Evolutionary conservation across 495 filamentous ascomycete genomes (phyloP).

Genomic region (Collariella sp.): DNA sequence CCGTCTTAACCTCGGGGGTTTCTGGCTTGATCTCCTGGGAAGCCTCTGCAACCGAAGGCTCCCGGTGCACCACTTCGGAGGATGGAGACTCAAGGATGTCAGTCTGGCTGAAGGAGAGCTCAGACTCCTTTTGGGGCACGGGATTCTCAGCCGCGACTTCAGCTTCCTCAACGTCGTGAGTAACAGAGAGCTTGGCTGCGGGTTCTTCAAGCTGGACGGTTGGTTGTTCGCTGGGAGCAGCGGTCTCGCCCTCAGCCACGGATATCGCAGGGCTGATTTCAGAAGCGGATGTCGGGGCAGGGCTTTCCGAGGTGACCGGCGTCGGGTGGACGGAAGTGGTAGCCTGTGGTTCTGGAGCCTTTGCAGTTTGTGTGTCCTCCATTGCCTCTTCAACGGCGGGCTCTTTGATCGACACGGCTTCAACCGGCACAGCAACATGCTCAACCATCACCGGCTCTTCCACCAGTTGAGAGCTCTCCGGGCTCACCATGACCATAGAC

Average conservation of each 20-base stretch:
- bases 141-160: too few relatives aligned
- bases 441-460: conserved; percentile 5
- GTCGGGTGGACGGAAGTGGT: neutral
- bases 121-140: too few relatives aligned
- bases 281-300: neutral
- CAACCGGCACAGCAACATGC: neutral
- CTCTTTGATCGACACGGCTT: neutral
- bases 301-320: neutral
- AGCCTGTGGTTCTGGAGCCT: neutral
- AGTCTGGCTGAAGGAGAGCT: neutral
- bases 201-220: neutral
- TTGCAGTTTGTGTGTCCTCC: neutral
- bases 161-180: too few relatives aligned
- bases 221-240: neutral
- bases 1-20: neutral
- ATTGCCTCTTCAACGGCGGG: neutral
- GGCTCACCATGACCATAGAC: neutral
- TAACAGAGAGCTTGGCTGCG: neutral
- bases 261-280: neutral
- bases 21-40: neutral
- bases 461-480: neutral
- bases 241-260: neutral
- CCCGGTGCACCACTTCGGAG: neutral
- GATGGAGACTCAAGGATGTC: neutral
- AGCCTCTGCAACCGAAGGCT: too few relatives aligned